These are phyloP conservation scores for Trypanosoma lewisi DNA, from an alignment of 208 protist species.

Conservation along the genomic window DNA sequence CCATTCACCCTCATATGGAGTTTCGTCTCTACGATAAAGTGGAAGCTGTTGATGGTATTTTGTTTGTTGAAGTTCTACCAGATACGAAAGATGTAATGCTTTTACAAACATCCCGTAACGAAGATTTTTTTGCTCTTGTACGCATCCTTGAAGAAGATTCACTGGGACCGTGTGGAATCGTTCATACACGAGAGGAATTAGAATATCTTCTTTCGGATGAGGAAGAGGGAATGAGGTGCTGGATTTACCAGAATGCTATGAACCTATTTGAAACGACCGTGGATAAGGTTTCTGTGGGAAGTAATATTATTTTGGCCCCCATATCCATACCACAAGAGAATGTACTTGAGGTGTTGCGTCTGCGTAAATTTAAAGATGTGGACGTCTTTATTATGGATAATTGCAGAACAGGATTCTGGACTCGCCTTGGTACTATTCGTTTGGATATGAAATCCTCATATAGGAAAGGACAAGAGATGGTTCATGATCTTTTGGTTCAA, in stretches of 20 bases:
- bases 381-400: constrained; percentile 8
- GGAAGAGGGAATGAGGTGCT: not conserved
- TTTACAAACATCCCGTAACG: not conserved
- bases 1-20: not conserved
- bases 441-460: constrained; percentile 2
- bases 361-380: constrained; percentile 9
- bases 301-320: constrained; percentile 12
- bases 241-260: not conserved
- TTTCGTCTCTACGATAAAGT: not conserved
- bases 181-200: constrained; percentile 14
- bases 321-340: not conserved
- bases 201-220: not conserved
- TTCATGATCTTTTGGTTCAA: constrained; percentile 1
- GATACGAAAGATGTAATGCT: not conserved
- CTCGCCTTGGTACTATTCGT: not conserved
- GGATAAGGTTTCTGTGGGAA: constrained; percentile 1
- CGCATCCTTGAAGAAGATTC: constrained; percentile 1
- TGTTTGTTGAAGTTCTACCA: constrained; percentile 20
- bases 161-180: constrained; percentile 2
- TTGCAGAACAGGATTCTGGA: not conserved
- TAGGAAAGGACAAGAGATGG: not conserved
- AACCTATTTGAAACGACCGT: not conserved
- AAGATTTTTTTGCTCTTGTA: constrained; percentile 20
- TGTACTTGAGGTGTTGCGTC: constrained; percentile 4
- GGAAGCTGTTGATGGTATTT: not conserved